Evolutionary conservation across 768 basidiomycete species (phyloP).

Genomic region (Serendipita sp.): DNA sequence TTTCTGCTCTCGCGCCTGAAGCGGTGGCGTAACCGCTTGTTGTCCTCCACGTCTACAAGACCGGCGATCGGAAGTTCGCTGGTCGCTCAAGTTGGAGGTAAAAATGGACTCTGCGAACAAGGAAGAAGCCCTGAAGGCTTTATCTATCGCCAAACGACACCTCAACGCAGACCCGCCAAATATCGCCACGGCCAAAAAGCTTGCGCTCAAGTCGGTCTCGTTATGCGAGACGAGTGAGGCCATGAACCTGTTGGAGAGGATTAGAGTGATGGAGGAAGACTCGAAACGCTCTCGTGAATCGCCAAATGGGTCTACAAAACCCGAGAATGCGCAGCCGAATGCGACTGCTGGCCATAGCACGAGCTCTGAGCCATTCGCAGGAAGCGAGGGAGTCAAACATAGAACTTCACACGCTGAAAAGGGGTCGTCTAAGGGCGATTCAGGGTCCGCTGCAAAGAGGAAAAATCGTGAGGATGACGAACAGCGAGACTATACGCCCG

Average conservation of each 20-base stretch:
- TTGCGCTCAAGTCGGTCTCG: constrained; percentile 74
- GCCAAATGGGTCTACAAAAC: constrained; percentile 26
- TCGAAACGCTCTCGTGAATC: constrained; percentile 17
- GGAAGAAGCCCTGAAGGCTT: constrained; percentile 75
- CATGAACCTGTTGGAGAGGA: constrained; percentile 42
- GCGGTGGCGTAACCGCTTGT: not conserved
- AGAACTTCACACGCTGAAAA: constrained; percentile 28
- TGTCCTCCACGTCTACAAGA: not conserved
- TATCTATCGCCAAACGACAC: constrained; percentile 63
- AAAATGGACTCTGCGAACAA: constrained; percentile 35
- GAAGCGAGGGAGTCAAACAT: constrained; percentile 43
- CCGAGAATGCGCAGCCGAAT: constrained; percentile 24
- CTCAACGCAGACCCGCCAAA: constrained; percentile 43
- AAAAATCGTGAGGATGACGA: constrained; percentile 35
- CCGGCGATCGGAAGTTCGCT: not conserved
- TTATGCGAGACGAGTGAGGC: constrained; percentile 73
- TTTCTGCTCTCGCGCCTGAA: too few relatives aligned
- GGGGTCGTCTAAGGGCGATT: constrained; percentile 18
- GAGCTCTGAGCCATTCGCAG: constrained; percentile 56
- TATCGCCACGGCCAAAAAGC: constrained; percentile 64
- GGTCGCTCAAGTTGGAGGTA: not conserved
- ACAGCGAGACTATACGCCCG: constrained; percentile 77
- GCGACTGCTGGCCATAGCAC: constrained; percentile 28
- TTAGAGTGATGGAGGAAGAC: constrained; percentile 37
- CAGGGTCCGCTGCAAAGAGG: constrained; percentile 10